These are phyloP conservation scores for Thelonectria rubi DNA, from an alignment of 2,329 filamentous ascomycete genomes.

Conservation along the genomic window DNA sequence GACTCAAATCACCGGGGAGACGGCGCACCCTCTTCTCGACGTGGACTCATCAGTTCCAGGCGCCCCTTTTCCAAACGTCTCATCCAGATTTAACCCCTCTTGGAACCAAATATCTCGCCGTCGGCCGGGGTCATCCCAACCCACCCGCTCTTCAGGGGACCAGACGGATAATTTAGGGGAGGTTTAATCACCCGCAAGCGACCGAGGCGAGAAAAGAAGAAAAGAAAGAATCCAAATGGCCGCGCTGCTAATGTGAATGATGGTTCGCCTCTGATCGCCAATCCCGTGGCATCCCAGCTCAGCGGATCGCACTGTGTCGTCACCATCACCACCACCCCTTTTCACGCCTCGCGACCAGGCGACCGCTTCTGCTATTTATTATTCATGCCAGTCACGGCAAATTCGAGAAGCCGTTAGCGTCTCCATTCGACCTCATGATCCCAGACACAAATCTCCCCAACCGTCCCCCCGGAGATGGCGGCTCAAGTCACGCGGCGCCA, in stretches of 20 bases:
- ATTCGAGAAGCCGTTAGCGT: conserved; percentile 41
- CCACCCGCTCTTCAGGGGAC: conserved; percentile 28
- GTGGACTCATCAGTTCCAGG: conserved; percentile 2
- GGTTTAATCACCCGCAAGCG: neutral
- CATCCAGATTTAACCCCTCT: conserved; percentile 35
- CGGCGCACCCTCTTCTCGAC: conserved; percentile 11
- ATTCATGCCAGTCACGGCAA: conserved; percentile 22
- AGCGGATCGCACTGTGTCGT: conserved; percentile 30
- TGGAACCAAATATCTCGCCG: conserved; percentile 26
- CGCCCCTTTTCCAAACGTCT: conserved; percentile 37
- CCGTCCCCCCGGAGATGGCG: conserved; percentile 39
- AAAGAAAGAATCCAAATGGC: neutral
- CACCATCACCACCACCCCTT: conserved; percentile 23
- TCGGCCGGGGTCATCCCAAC: conserved; percentile 38
- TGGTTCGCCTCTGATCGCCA: conserved; percentile 21
- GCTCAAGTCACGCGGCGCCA: conserved; percentile 40
- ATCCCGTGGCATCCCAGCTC: conserved; percentile 25
- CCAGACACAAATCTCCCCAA: conserved; percentile 24
- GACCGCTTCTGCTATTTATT: conserved; percentile 5
- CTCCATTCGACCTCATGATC: conserved; percentile 25
- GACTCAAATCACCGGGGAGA: conserved; percentile 34
- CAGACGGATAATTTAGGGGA: conserved; percentile 11
- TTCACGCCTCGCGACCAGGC: conserved; percentile 6
- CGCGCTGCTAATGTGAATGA: no score
- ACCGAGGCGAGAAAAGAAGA: neutral